phyloP scores from a whole-genome alignment of 345 rosid genomes.

The Salix arbutifolia region DNA sequence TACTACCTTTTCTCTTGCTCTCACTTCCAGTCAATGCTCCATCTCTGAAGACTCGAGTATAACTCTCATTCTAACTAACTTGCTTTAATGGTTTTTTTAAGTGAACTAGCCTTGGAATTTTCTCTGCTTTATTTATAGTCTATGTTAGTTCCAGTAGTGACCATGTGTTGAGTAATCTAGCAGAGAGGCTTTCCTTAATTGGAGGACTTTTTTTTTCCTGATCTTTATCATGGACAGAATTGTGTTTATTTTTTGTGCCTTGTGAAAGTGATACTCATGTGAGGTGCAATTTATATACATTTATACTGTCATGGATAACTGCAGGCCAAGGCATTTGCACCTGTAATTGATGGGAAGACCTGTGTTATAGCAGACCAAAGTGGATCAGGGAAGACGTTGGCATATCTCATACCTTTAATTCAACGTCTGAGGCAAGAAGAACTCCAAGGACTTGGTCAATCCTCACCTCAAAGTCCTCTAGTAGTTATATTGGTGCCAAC shows the following conservation, averaged over 20 bases:
- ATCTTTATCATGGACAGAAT: background rate
- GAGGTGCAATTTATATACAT: background rate
- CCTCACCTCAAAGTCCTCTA: conserved; percentile 60
- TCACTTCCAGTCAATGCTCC: background rate
- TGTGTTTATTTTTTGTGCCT: background rate
- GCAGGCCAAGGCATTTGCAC: conserved; percentile 85
- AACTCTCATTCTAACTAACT: background rate
- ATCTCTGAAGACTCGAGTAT: background rate
- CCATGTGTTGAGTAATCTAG: background rate
- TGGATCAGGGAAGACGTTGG: conserved; percentile 96
- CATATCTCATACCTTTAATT: conserved; percentile 77
- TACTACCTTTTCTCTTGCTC: background rate
- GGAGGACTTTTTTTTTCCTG: background rate
- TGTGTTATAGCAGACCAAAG: conserved; percentile 96
- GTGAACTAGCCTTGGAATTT: background rate
- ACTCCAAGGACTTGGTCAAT: conserved; percentile 56
- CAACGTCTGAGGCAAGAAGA: conserved; percentile 90
- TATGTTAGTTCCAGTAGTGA: background rate
- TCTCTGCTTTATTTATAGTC: background rate
- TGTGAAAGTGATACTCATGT: background rate
- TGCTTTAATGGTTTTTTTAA: background rate
- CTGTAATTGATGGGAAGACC: conserved; percentile 67
- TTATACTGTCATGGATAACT: conserved; percentile 16
- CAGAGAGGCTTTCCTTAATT: background rate
- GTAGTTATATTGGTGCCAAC: conserved; percentile 81